Percentiles rank a stretch among this genome's conserved stretches.
Conservation (phyloP, 805 yeast genomes). For the Saccharomyces kudriavzevii region DNA sequence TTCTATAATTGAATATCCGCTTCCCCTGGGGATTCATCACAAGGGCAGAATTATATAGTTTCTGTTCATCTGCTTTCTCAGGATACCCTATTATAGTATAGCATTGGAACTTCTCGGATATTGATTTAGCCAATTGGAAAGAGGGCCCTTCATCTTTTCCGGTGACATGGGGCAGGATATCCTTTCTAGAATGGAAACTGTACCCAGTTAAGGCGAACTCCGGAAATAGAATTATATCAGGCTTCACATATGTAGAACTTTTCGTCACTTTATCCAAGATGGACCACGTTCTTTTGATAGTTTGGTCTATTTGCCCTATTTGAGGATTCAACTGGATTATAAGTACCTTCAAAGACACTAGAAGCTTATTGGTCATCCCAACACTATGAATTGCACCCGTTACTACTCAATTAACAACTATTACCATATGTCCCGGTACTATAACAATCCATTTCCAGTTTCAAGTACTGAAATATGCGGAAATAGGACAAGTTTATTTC, state of each 20-base stretch:
- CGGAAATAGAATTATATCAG: slow-evolving; percentile 71
- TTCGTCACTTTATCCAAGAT: slow-evolving; percentile 25
- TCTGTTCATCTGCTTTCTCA: slow-evolving; percentile 33
- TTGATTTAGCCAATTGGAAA: slow-evolving; percentile 46
- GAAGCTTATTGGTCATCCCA: slow-evolving; percentile 5
- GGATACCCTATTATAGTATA: slow-evolving; percentile 80
- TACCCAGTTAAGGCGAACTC: slow-evolving; percentile 84
- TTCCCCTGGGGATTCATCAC: slow-evolving; percentile 54
- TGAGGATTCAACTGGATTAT: slow-evolving; percentile 60
- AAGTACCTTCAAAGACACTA: slow-evolving; percentile 50
- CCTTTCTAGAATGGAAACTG: slow-evolving; percentile 43
- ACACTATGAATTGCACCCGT: neutral
- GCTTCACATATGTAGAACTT: slow-evolving; percentile 17
- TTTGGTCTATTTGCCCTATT: slow-evolving; percentile 51
- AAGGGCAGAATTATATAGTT: slow-evolving; percentile 63
- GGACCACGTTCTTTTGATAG: slow-evolving; percentile 39
- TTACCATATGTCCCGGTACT: neutral
- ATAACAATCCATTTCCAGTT: neutral
- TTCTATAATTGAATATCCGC: slow-evolving; percentile 59
- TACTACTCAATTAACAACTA: neutral
- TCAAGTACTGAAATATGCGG: neutral
- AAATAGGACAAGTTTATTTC: neutral
- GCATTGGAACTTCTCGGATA: slow-evolving; percentile 46
- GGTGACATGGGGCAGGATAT: slow-evolving; percentile 51
- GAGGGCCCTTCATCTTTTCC: slow-evolving; percentile 38